Evolutionary conservation across 177 flowering plant genomes (phyloP).

Genomic region (Telopea speciosissima): DNA sequence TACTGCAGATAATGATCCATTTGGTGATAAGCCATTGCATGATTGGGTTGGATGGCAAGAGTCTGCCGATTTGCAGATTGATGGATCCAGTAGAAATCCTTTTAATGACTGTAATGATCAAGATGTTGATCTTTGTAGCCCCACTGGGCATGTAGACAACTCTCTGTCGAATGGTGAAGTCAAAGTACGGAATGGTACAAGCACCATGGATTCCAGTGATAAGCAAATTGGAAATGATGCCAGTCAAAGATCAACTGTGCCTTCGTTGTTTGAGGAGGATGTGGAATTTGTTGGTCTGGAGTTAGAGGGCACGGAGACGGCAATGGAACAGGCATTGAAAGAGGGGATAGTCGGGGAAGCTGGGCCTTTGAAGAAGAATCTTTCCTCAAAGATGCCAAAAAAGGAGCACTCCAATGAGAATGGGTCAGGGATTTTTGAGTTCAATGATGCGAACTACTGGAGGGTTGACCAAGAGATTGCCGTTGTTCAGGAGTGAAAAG

Average conservation of each 20-base stretch:
- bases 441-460: conserved; percentile 89
- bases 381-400: conserved; percentile 34
- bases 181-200: conserved; percentile 41
- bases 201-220: conserved; percentile 25
- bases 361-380: conserved; percentile 61
- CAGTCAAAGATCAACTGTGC: conserved; percentile 34
- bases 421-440: conserved; percentile 57
- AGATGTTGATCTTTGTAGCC: conserved; percentile 9
- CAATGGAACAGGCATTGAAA: conserved; percentile 85
- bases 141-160: conserved; percentile 14
- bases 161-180: conserved; percentile 36
- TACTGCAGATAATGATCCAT: conserved; percentile 36
- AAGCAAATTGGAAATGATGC: conserved; percentile 25
- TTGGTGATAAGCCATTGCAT: conserved; percentile 55
- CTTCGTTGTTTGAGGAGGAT: conserved; percentile 82
- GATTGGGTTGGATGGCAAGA: conserved; percentile 87
- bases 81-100: conserved; percentile 55
- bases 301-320: conserved; percentile 77
- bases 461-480: conserved; percentile 76
- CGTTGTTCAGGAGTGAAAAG: conserved; percentile 23
- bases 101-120: conserved; percentile 34
- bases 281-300: conserved; percentile 93
- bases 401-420: conserved; percentile 38
- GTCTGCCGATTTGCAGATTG: conserved; percentile 45
- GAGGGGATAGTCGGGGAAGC: conserved; percentile 96